These are phyloP conservation scores for Trichosporon sp. DNA, from an alignment of 1,284 basidiomycete genomes.

Conservation along the genomic window DNA sequence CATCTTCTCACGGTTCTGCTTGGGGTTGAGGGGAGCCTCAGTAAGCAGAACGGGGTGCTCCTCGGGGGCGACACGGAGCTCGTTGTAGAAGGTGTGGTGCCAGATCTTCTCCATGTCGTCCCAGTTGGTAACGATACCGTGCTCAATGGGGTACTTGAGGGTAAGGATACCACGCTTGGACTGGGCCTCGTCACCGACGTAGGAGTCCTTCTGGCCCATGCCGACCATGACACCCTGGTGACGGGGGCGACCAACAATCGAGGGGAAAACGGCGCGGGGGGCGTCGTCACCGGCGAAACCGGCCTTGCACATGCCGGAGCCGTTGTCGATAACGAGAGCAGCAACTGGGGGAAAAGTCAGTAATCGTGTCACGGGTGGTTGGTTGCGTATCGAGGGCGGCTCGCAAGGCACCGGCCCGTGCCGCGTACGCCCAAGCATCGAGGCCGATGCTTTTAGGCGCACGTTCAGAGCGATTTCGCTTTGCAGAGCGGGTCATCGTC, in stretches of 20 bases:
- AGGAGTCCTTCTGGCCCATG: constrained; percentile 84
- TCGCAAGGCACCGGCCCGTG: constrained; percentile 11
- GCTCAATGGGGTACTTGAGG: constrained; percentile 77
- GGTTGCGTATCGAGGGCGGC: background rate
- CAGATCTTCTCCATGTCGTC: constrained; percentile 96
- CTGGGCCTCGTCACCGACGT: constrained; percentile 89
- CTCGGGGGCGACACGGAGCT: constrained; percentile 74
- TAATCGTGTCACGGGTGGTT: background rate
- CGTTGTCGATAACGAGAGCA: constrained; percentile 73
- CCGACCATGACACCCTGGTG: constrained; percentile 92
- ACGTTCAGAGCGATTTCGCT: background rate
- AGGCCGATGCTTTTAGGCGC: constrained; percentile 10
- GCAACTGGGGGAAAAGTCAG: constrained; percentile 41
- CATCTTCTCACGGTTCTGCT: constrained; percentile 95
- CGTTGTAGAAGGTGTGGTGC: constrained; percentile 89
- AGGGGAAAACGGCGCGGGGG: constrained; percentile 76
- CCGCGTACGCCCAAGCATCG: constrained; percentile 11
- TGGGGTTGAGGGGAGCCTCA: constrained; percentile 92
- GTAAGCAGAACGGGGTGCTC: constrained; percentile 93
- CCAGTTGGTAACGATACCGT: constrained; percentile 90
- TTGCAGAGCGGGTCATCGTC: background rate
- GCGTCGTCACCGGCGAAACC: constrained; percentile 80
- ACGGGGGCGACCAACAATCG: constrained; percentile 88
- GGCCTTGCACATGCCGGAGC: constrained; percentile 91
- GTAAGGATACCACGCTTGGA: constrained; percentile 94